Conservation (phyloP, 2,329 filamentous ascomycete species). For the Penicillium verrucosum region DNA sequence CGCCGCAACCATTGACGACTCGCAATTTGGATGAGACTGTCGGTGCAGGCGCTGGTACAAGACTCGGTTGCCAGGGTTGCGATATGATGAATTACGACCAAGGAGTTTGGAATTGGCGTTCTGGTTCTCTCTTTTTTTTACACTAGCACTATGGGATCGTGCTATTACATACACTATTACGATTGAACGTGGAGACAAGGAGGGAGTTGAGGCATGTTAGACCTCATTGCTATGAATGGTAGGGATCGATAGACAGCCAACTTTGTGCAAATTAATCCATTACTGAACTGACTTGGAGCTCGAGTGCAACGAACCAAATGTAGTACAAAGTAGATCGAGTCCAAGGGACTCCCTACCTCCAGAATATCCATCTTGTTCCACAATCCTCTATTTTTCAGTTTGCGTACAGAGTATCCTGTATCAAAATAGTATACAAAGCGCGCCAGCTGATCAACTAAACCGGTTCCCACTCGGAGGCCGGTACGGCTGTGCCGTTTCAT, state of each 20-base stretch:
- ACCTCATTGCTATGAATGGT: background rate
- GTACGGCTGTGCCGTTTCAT: conserved; percentile 75
- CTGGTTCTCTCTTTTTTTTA: background rate
- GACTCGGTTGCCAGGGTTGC: background rate
- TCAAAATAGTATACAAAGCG: conserved; percentile 8
- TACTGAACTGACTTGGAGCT: background rate
- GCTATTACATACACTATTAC: background rate
- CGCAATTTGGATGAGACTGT: background rate
- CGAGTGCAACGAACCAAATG: background rate
- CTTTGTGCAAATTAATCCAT: background rate
- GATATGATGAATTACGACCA: conserved; percentile 14
- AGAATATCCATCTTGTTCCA: background rate
- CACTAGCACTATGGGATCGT: background rate
- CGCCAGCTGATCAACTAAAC: conserved; percentile 56
- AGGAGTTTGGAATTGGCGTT: conserved; percentile 20
- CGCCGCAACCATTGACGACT: background rate
- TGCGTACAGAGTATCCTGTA: background rate
- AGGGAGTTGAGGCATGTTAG: background rate
- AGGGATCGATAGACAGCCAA: background rate
- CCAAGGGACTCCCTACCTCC: background rate
- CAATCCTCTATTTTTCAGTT: background rate
- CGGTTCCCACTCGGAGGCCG: conserved; percentile 79
- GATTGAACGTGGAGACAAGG: background rate
- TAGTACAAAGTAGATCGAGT: background rate
- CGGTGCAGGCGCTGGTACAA: conserved; percentile 15